Evolutionary conservation across 805 yeast genomes (phyloP).

Genomic region (Ogataea methanolica): DNA sequence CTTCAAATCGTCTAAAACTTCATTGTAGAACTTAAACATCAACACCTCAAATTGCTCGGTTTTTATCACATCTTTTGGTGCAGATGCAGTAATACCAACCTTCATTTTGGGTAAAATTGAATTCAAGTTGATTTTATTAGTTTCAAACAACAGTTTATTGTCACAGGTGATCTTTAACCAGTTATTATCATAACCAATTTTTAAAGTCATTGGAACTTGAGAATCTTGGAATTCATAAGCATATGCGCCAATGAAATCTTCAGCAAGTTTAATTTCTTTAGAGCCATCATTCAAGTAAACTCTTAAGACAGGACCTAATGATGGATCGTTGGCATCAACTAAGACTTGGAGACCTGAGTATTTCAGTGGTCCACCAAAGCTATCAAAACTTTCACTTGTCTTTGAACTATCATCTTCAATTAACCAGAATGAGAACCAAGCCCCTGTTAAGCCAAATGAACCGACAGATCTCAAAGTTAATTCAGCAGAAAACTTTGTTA

Average conservation of each 20-base stretch:
- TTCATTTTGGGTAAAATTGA: conserved; percentile 31
- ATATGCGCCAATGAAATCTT: conserved; percentile 29
- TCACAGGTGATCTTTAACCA: conserved; percentile 62
- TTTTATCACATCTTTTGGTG: conserved; percentile 29
- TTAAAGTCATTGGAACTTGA: conserved; percentile 64
- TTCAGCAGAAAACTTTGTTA: conserved; percentile 44
- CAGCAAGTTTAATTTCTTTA: conserved; percentile 23
- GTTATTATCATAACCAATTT: conserved; percentile 50
- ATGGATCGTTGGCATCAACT: conserved; percentile 44
- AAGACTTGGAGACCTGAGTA: conserved; percentile 64
- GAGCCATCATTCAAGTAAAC: conserved; percentile 60
- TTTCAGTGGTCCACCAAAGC: conserved; percentile 51
- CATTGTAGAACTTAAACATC: conserved; percentile 50
- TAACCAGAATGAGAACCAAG: conserved; percentile 60
- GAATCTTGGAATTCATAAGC: conserved; percentile 52
- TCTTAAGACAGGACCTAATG: conserved; percentile 47
- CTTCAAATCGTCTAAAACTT: conserved; percentile 31
- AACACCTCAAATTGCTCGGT: conserved; percentile 65
- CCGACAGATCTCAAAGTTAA: conserved; percentile 61
- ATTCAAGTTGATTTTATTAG: conserved; percentile 48
- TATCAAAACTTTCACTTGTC: conserved; percentile 26
- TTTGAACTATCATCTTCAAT: conserved; percentile 26
- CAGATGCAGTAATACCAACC: conserved; percentile 51
- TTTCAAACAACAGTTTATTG: conserved; percentile 65
- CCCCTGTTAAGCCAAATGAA: conserved; percentile 39